phyloP scores from a whole-genome alignment of 352 stramenopile species.

The Pythium plurisporium region DNA sequence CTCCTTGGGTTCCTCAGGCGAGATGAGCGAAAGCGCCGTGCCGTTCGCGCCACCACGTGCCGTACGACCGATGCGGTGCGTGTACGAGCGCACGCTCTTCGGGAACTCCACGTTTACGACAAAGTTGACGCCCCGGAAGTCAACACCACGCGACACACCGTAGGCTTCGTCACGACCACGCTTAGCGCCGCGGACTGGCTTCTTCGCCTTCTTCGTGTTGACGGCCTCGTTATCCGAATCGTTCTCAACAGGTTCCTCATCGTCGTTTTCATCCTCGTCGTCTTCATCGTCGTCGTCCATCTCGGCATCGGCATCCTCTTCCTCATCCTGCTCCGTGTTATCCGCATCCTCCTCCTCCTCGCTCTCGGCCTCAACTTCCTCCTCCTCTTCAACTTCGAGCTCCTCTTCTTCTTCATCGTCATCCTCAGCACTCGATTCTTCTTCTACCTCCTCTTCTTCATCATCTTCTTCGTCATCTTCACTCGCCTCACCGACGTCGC shows the following conservation, averaged over 20 bases:
- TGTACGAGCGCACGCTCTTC: slow-evolving; percentile 93
- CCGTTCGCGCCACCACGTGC: slow-evolving; percentile 94
- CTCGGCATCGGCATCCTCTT: slow-evolving; percentile 77
- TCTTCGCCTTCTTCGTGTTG: slow-evolving; percentile 6
- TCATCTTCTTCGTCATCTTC: slow-evolving; percentile 71
- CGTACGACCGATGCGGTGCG: slow-evolving; percentile 97
- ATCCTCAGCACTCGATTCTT: slow-evolving; percentile 37
- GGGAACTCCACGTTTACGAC: slow-evolving; percentile 99
- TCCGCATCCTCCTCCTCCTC: slow-evolving; percentile 33
- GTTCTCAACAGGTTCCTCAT: slow-evolving; percentile 33
- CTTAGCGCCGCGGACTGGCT: slow-evolving; percentile 41
- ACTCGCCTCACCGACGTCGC: slow-evolving; percentile 51
- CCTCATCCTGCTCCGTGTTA: slow-evolving; percentile 26
- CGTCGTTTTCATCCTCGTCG: slow-evolving; percentile 22
- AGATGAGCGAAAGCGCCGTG: slow-evolving; percentile 95
- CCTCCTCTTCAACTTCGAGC: slow-evolving; percentile 42
- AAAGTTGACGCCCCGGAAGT: slow-evolving; percentile 98
- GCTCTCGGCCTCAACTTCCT: slow-evolving; percentile 31
- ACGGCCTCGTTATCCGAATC: slow-evolving; percentile 23
- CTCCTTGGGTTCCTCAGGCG: slow-evolving; percentile 74
- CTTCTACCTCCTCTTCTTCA: slow-evolving; percentile 51
- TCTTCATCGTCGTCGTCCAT: slow-evolving; percentile 52
- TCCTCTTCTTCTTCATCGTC: slow-evolving; percentile 43
- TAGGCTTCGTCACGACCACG: slow-evolving; percentile 88
- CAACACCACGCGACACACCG: slow-evolving; percentile 95